Percentiles rank a stretch among this genome's conserved stretches.
These are phyloP conservation scores for Papiliotrema nemorosa DNA, from an alignment of 1,284 basidiomycete genomes.

Conservation along the genomic window DNA sequence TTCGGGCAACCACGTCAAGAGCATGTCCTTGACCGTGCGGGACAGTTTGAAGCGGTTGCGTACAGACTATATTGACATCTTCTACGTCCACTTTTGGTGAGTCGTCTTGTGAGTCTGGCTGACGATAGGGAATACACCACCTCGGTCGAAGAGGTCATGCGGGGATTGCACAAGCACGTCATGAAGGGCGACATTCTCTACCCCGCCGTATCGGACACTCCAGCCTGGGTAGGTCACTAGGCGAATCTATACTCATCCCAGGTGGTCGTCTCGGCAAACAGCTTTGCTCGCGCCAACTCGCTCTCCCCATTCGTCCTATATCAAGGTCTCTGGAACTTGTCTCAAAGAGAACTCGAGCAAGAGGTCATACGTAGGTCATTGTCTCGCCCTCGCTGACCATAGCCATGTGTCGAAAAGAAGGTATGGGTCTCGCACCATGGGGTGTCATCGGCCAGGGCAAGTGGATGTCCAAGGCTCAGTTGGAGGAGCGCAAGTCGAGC, in stretches of 20 bases:
- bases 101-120: neutral
- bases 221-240: slow-evolving; percentile 55
- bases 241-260: slow-evolving; percentile 52
- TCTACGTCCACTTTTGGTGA: slow-evolving; percentile 10
- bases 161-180: slow-evolving; percentile 44
- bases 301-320: slow-evolving; percentile 57
- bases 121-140: slow-evolving; percentile 20
- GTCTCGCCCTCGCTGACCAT: neutral
- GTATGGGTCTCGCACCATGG: slow-evolving; percentile 18
- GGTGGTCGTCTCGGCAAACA: neutral
- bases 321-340: slow-evolving; percentile 56
- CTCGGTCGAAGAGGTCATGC: slow-evolving; percentile 49
- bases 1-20: slow-evolving; percentile 16
- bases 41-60: slow-evolving; percentile 46
- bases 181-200: slow-evolving; percentile 46
- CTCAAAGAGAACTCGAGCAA: slow-evolving; percentile 52
- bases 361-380: slow-evolving; percentile 53
- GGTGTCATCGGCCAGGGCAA: slow-evolving; percentile 22
- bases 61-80: slow-evolving; percentile 50
- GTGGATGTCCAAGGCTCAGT: slow-evolving; percentile 6
- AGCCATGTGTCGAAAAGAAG: slow-evolving; percentile 21
- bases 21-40: slow-evolving; percentile 23
- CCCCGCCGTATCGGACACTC: slow-evolving; percentile 51
- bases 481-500: slow-evolving; percentile 4
- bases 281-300: slow-evolving; percentile 47